Base-by-base conservation (phyloP, 768 basidiomycete genomes). In the Trametes coccinea region DNA sequence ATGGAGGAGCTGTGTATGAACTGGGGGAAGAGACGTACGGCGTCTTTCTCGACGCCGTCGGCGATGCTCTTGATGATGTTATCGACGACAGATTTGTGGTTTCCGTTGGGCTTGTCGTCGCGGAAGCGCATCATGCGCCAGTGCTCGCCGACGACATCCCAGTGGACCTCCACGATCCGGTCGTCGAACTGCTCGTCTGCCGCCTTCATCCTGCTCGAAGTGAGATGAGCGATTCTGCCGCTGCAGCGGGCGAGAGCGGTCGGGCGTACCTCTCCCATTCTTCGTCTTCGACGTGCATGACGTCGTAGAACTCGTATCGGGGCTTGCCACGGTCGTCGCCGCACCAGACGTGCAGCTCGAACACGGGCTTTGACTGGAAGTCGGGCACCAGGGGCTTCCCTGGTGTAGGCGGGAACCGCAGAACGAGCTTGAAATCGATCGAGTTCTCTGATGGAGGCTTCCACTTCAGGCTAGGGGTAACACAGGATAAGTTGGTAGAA, bases 361-460 rank as follows among this genome's bases (percentile, higher is more conserved):
- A 98, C 4, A 90, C 71, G 1, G 97, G 97, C 72, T 95, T 98
- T 10, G 87, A 87, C 61, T 79, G 79, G 65, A 88, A 90, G 69
- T 98, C 94, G 0, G 94, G 91, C 67, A 85, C 75, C 6, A 75
- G 67, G 0, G 84, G 80, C 53, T 87, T 74, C 27, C 76, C 75
- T 14, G 72, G 71, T 3, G 76, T 73, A 1, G 93, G 85, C 0
- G 96, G 95, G 73, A 98, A 99, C 34, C 93, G 88, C n/a, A 99
- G 78, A 51, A 95, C 84, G 31, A 98, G 88, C 73, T 94, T 93
- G 80, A 99, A 98, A 74, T 99, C 97, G 68, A 98, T 89, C 1
- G 95, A 95, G 72, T 99, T 99, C 71, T 98, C 96, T 2, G 90
- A 92, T 0, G 97, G 95, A 1, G 95, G 95, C 74, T 99, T 99